Conservation (phyloP, 2,329 filamentous ascomycete genomes). For the Talaromyces atroroseus region DNA sequence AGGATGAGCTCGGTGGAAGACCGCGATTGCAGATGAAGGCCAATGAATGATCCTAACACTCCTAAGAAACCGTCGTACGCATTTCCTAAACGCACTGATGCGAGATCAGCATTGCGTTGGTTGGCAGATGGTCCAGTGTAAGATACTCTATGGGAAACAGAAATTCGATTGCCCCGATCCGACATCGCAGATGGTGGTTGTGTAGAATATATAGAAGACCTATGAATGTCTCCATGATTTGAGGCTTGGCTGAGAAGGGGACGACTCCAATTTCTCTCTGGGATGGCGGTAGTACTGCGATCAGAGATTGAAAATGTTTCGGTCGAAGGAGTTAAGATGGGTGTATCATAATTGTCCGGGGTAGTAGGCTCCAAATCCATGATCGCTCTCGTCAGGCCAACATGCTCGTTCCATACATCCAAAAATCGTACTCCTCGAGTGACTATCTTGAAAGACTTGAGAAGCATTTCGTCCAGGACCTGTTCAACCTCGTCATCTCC, state of each 20-base stretch:
- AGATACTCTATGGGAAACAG: conserved; percentile 68
- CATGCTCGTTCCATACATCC: conserved; percentile 67
- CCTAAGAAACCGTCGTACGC: conserved; percentile 87
- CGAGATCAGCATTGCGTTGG: conserved; percentile 63
- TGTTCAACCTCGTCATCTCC: conserved; percentile 37
- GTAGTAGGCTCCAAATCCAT: conserved; percentile 31
- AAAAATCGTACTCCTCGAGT: conserved; percentile 84
- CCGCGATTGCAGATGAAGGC: conserved; percentile 86
- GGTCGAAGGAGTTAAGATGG: conserved; percentile 34
- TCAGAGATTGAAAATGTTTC: conserved; percentile 29
- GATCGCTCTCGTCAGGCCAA: conserved; percentile 40
- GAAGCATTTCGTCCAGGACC: conserved; percentile 84
- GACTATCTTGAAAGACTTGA: conserved; percentile 92
- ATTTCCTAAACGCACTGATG: conserved; percentile 72
- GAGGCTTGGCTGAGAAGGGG: conserved; percentile 25
- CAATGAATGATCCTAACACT: conserved; percentile 88
- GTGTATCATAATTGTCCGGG: conserved; percentile 24
- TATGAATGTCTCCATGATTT: conserved; percentile 19
- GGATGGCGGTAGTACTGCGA: conserved; percentile 19
- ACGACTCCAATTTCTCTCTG: conserved; percentile 29
- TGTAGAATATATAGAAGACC: not conserved
- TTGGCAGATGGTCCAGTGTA: conserved; percentile 62
- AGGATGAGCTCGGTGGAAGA: conserved; percentile 76
- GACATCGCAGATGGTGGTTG: conserved; percentile 25
- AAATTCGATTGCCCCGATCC: conserved; percentile 43